These are phyloP conservation scores for Aspergillus biplanus DNA, from an alignment of 495 filamentous ascomycete genomes.

Conservation along the genomic window DNA sequence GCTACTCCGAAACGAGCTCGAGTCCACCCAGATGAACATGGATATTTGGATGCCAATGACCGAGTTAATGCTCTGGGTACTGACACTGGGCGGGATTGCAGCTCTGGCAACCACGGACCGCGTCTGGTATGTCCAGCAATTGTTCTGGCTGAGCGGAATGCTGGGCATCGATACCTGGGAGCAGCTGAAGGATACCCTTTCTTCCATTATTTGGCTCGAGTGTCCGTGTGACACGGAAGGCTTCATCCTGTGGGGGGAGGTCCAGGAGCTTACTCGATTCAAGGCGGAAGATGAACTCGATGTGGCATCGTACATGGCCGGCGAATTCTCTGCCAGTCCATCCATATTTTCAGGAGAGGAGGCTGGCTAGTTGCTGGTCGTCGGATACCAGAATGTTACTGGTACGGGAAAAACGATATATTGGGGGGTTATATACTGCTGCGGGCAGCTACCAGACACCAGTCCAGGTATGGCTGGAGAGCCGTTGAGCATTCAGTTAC, in stretches of 20 bases:
- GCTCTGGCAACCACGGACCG: slow-evolving; percentile 1
- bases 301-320: too few species aligned
- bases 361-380: too few species aligned
- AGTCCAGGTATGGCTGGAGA: too few species aligned
- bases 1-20: slow-evolving; percentile 1
- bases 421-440: too few species aligned
- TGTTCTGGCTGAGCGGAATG: background rate
- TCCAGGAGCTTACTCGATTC: background rate
- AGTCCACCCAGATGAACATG: background rate
- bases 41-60: slow-evolving; percentile 5
- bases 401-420: too few species aligned
- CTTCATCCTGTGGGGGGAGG: slow-evolving; percentile 1
- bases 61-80: slow-evolving; percentile 7
- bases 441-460: too few species aligned
- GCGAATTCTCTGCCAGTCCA: too few species aligned
- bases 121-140: slow-evolving; percentile 1
- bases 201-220: background rate
- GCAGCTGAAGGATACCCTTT: slow-evolving; percentile 2
- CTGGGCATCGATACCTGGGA: slow-evolving; percentile 3
- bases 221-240: slow-evolving; percentile 7
- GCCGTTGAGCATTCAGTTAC: too few species aligned
- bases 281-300: too few species aligned
- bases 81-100: slow-evolving; percentile 8
- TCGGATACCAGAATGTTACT: too few species aligned
- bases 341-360: too few species aligned